A percentile compares a stretch with the other conserved stretches of the same genome.
Evolutionary conservation across 2,329 filamentous ascomycete genomes (phyloP).

Genomic region (Dactylonectria estremocensis): DNA sequence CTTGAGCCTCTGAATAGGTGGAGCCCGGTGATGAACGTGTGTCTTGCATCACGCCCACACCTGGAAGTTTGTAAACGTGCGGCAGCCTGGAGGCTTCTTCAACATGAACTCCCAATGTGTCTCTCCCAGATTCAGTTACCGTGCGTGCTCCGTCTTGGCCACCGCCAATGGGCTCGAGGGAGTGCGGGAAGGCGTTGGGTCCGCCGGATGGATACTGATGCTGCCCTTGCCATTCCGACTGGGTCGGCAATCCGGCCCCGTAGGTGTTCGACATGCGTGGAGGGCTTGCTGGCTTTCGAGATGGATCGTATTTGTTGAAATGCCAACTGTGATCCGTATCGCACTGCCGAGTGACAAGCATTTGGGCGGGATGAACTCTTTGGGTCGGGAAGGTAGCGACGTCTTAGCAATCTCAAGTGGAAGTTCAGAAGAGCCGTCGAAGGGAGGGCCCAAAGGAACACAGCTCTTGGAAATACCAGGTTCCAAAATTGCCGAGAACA

Average conservation of each 20-base stretch:
- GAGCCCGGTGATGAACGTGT: slow-evolving; percentile 52
- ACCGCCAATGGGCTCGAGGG: slow-evolving; percentile 61
- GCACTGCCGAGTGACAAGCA: slow-evolving; percentile 70
- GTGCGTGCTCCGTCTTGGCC: slow-evolving; percentile 42
- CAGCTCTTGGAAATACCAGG: neutral
- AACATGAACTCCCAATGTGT: slow-evolving; percentile 76
- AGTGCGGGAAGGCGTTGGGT: slow-evolving; percentile 62
- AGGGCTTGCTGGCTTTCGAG: slow-evolving; percentile 62
- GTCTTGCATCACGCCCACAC: slow-evolving; percentile 59
- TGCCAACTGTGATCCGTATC: slow-evolving; percentile 71
- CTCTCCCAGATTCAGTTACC: slow-evolving; percentile 54
- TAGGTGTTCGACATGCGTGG: slow-evolving; percentile 71
- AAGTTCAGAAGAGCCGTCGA: too few species aligned
- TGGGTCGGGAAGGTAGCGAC: slow-evolving; percentile 43
- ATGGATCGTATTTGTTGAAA: slow-evolving; percentile 66
- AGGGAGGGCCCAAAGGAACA: too few species aligned
- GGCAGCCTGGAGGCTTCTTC: slow-evolving; percentile 65
- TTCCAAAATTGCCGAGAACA: too few species aligned
- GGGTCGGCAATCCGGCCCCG: slow-evolving; percentile 66
- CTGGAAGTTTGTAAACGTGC: slow-evolving; percentile 55
- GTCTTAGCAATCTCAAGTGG: too few species aligned
- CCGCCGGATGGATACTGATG: slow-evolving; percentile 65
- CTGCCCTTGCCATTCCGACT: slow-evolving; percentile 71
- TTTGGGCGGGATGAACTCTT: slow-evolving; percentile 51
- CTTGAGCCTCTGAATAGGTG: slow-evolving; percentile 17